phyloP scores from a whole-genome alignment of 1,139 yeast species.

The Blastobotrys malaysiensis region DNA sequence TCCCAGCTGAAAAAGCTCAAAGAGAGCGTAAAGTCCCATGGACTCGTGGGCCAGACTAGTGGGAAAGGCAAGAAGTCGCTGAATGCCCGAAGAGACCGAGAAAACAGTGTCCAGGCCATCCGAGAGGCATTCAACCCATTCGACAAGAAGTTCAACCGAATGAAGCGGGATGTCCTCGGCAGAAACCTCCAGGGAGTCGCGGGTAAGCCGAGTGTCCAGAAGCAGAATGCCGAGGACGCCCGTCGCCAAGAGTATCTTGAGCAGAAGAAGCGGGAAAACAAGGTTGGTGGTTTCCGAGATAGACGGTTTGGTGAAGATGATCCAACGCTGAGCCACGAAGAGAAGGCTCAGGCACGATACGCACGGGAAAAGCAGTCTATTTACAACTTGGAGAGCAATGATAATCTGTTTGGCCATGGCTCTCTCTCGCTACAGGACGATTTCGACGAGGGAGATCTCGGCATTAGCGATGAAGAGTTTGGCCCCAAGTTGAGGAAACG shows the following conservation, averaged over 20 bases:
- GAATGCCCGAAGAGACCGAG: constrained; percentile 47
- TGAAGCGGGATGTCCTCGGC: constrained; percentile 59
- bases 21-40: constrained; percentile 68
- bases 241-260: constrained; percentile 65
- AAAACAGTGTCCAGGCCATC: constrained; percentile 51
- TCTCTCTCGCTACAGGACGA: constrained; percentile 46
- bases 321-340: constrained; percentile 68
- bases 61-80: constrained; percentile 47
- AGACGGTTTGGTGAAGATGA: constrained; percentile 90
- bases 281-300: constrained; percentile 75
- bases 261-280: constrained; percentile 55
- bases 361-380: constrained; percentile 72
- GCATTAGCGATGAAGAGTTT: constrained; percentile 36
- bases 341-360: constrained; percentile 85
- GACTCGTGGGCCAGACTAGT: constrained; percentile 78
- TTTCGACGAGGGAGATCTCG: constrained; percentile 42
- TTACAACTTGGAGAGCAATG: constrained; percentile 57
- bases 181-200: constrained; percentile 58
- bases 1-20: constrained; percentile 72
- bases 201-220: constrained; percentile 67
- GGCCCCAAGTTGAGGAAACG: constrained; percentile 12
- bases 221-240: constrained; percentile 66
- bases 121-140: constrained; percentile 86
- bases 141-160: constrained; percentile 63
- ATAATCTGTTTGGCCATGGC: constrained; percentile 29